phyloP scores from a whole-genome alignment of 140 eudicot genomes.

The Senecio squalidus region DNA sequence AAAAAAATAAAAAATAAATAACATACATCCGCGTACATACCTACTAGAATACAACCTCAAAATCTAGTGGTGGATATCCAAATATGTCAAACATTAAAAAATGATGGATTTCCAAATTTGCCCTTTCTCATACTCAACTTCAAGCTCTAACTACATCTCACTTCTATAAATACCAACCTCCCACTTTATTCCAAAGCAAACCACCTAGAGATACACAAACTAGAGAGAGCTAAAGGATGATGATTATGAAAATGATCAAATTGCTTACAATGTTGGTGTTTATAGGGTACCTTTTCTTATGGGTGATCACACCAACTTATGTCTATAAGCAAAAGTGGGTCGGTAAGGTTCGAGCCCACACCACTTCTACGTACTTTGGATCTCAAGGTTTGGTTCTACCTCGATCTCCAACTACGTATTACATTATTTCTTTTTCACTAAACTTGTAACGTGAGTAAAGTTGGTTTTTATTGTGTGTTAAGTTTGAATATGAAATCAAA shows the following conservation, averaged over 20 bases:
- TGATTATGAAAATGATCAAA: constrained; percentile 33
- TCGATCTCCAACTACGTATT: background rate
- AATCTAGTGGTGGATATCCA: too few species aligned
- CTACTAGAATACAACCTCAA: too few species aligned
- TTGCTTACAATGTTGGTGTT: constrained; percentile 33
- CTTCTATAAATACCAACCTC: constrained; percentile 27
- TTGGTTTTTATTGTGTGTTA: too few species aligned
- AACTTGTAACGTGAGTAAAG: background rate
- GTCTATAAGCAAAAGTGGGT: constrained; percentile 45
- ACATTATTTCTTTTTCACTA: background rate
- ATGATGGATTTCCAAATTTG: constrained; percentile 8
- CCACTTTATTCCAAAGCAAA: constrained; percentile 14
- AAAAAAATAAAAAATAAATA: too few species aligned
- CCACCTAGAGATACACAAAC: constrained; percentile 25
- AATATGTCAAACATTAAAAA: constrained; percentile 11
- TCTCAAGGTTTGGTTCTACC: constrained; percentile 43
- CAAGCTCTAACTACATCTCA: constrained; percentile 16
- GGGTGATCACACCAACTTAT: constrained; percentile 64
- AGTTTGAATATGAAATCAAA: too few species aligned
- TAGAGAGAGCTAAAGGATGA: constrained; percentile 5
- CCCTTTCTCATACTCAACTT: constrained; percentile 13
- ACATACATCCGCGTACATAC: background rate
- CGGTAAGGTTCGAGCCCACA: constrained; percentile 37
- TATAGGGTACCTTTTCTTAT: constrained; percentile 52
- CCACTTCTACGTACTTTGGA: constrained; percentile 62